phyloP scores from a whole-genome alignment of 495 filamentous ascomycete species.

The Apodospora peruviana region DNA sequence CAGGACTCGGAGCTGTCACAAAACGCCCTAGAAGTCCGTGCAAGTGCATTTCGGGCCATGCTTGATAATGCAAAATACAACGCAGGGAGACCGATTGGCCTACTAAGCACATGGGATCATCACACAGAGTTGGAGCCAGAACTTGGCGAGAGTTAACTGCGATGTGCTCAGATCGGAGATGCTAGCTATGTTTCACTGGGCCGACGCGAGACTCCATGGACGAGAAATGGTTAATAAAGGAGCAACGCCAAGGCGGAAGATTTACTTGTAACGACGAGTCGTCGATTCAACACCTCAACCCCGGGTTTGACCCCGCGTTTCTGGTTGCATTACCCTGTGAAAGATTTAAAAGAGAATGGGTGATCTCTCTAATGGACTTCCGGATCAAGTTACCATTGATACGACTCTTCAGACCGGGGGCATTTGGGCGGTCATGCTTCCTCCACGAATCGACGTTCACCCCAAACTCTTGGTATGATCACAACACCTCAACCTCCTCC shows the following conservation, averaged over 20 bases:
- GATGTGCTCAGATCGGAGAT: background rate
- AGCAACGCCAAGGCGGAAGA: too few species aligned
- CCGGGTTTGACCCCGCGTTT: background rate
- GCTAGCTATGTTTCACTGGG: too few species aligned
- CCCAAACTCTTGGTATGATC: too few species aligned
- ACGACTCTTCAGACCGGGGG: too few species aligned
- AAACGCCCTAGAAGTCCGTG: constrained; percentile 21
- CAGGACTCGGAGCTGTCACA: constrained; percentile 26
- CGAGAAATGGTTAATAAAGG: too few species aligned
- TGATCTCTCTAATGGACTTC: too few species aligned
- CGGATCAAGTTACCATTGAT: too few species aligned
- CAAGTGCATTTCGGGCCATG: constrained; percentile 22
- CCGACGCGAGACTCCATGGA: background rate
- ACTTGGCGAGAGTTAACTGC: constrained; percentile 9
- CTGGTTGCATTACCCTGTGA: background rate
- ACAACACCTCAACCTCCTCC: background rate
- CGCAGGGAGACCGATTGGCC: constrained; percentile 14
- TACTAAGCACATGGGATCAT: constrained; percentile 34
- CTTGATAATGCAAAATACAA: constrained; percentile 21
- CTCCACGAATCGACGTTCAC: background rate
- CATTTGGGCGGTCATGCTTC: too few species aligned
- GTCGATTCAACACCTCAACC: background rate
- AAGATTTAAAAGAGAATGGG: background rate
- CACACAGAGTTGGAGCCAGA: constrained; percentile 30
- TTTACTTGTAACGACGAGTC: background rate